Conservation (phyloP, 768 basidiomycete species). For the Collybiopsis luxurians region DNA sequence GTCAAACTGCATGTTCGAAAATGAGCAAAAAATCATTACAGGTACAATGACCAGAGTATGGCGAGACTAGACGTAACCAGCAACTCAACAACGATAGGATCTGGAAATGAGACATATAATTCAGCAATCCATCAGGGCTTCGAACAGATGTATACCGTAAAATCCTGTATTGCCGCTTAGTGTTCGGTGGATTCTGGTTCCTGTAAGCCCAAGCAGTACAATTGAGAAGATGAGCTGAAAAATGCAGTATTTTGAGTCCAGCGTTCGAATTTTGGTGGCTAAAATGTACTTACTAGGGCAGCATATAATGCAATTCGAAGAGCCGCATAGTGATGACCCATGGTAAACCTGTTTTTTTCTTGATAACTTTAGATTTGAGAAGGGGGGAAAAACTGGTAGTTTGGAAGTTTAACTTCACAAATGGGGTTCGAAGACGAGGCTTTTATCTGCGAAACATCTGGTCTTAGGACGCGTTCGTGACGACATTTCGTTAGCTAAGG, state of each 20-base stretch:
- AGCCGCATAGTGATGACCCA: too few species aligned
- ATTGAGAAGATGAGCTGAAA: background rate
- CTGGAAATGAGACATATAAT: constrained; percentile 15
- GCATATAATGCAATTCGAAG: background rate
- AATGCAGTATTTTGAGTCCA: background rate
- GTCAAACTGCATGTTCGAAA: background rate
- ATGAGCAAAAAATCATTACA: background rate
- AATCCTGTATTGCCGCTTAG: background rate
- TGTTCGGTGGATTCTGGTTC: background rate
- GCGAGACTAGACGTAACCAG: constrained; percentile 40
- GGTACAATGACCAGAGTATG: constrained; percentile 38
- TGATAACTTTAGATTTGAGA: too few species aligned
- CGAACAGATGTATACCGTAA: background rate
- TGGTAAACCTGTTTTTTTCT: too few species aligned
- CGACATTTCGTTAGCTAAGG: too few species aligned
- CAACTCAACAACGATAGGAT: constrained; percentile 46
- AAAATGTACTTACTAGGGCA: background rate
- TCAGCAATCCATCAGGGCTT: background rate
- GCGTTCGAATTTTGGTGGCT: background rate
- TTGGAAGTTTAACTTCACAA: too few species aligned
- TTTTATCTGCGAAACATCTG: too few species aligned
- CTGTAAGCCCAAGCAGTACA: background rate
- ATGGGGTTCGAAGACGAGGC: too few species aligned
- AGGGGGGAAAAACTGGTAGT: too few species aligned
- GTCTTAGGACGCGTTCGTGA: too few species aligned